These are phyloP conservation scores for Trypanosoma congolense DNA, from an alignment of 208 protist species.

Conservation along the genomic window DNA sequence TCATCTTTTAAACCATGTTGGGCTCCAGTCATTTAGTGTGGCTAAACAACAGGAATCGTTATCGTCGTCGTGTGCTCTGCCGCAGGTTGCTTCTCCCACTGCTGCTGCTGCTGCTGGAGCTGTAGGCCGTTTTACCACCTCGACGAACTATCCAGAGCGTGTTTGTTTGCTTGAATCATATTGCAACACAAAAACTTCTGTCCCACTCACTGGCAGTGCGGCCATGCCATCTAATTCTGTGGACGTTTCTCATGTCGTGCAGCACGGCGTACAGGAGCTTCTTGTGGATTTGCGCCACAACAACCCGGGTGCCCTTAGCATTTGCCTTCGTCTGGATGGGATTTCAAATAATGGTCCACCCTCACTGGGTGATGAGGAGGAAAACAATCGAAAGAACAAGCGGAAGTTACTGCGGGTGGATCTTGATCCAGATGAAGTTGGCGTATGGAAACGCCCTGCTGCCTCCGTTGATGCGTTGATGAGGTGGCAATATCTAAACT, in stretches of 20 bases:
- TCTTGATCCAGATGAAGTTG: slow-evolving; percentile 50
- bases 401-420: slow-evolving; percentile 48
- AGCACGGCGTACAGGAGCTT: slow-evolving; percentile 15
- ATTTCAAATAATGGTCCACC: neutral
- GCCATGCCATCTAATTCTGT: neutral
- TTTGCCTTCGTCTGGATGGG: slow-evolving; percentile 28
- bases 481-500: slow-evolving; percentile 70
- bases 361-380: slow-evolving; percentile 7
- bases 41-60: neutral
- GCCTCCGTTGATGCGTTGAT: slow-evolving; percentile 34
- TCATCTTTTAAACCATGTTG: neutral
- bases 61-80: neutral
- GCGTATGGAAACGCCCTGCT: slow-evolving; percentile 41
- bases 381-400: neutral
- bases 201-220: neutral
- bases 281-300: slow-evolving; percentile 18
- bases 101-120: too few relatives aligned
- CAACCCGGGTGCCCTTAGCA: slow-evolving; percentile 19
- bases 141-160: too few relatives aligned
- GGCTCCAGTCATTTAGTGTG: neutral
- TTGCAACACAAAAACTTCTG: neutral
- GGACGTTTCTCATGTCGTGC: neutral
- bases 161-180: neutral
- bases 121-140: too few relatives aligned
- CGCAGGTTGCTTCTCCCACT: too few relatives aligned